Evolutionary conservation across 2,329 filamentous ascomycete genomes (phyloP).

Genomic region (Xylariaceae sp.): DNA sequence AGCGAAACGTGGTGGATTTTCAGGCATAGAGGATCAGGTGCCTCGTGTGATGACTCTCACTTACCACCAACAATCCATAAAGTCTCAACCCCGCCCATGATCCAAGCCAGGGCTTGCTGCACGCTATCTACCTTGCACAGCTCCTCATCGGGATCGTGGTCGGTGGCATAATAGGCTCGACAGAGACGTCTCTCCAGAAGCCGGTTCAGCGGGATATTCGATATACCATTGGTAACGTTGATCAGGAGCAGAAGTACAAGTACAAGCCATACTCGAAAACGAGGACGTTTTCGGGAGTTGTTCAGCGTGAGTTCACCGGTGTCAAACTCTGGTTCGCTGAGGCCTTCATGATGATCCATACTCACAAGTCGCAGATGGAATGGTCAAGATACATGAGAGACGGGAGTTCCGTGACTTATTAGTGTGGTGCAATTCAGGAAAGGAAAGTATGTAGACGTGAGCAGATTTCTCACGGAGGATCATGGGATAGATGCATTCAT

Average conservation of each 20-base stretch:
- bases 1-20: background rate
- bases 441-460: background rate
- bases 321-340: background rate
- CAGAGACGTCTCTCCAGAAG: slow-evolving; percentile 46
- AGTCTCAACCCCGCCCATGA: slow-evolving; percentile 48
- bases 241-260: slow-evolving; percentile 41
- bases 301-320: background rate
- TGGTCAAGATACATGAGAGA: too few species aligned
- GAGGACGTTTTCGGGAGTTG: background rate
- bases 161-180: slow-evolving; percentile 41
- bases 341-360: slow-evolving; percentile 14
- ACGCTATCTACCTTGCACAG: slow-evolving; percentile 50
- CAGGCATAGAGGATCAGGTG: background rate
- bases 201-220: slow-evolving; percentile 43
- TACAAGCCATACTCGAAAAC: slow-evolving; percentile 27
- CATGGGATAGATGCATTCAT: too few species aligned
- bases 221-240: slow-evolving; percentile 44
- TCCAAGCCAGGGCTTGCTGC: slow-evolving; percentile 46
- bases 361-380: background rate
- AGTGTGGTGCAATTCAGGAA: too few species aligned
- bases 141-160: slow-evolving; percentile 43
- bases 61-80: slow-evolving; percentile 45
- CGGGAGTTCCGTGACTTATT: too few species aligned
- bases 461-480: background rate
- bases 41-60: slow-evolving; percentile 7